phyloP scores from a whole-genome alignment of 2,329 filamentous ascomycete species.

The Alternaria conjuncta region DNA sequence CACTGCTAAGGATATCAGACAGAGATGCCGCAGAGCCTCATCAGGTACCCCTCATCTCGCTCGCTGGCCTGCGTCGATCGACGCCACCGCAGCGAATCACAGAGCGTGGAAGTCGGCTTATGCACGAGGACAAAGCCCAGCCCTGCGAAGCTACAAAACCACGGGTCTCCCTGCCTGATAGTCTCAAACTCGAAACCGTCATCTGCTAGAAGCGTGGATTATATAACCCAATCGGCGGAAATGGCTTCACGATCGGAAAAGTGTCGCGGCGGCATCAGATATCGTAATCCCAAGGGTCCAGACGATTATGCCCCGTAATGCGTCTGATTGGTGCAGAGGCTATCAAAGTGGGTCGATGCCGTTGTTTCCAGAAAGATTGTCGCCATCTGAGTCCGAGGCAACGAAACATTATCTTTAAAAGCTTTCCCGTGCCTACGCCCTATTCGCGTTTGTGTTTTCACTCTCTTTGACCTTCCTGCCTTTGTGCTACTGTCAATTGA shows the following conservation, averaged over 20 bases:
- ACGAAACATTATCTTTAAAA: conserved; percentile 18
- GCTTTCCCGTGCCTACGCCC: conserved; percentile 1
- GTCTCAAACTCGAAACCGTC: neutral
- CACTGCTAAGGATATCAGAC: neutral
- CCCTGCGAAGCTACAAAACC: conserved; percentile 13
- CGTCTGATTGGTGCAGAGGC: conserved; percentile 23
- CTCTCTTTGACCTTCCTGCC: conserved; percentile 6
- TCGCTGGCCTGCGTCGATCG: conserved; percentile 22
- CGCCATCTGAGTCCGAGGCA: conserved; percentile 20
- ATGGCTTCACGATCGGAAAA: conserved; percentile 11
- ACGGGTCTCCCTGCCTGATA: neutral
- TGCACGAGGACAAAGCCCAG: conserved; percentile 9
- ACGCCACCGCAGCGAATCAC: conserved; percentile 24
- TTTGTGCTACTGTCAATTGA: conserved; percentile 18
- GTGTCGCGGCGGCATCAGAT: conserved; percentile 13
- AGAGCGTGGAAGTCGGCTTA: conserved; percentile 21
- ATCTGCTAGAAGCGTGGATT: neutral
- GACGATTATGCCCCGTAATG: conserved; percentile 9
- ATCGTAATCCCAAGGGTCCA: conserved; percentile 32
- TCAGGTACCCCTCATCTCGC: conserved; percentile 19
- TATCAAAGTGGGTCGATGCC: conserved; percentile 15
- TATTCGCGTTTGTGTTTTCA: conserved; percentile 1
- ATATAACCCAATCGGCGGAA: conserved; percentile 19
- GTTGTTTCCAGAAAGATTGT: conserved; percentile 26
- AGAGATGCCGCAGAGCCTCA: conserved; percentile 23